Percentiles rank a stretch among this genome's conserved stretches.
phyloP scores from a whole-genome alignment of 805 yeast species.

The Ogataea polymorpha region DNA sequence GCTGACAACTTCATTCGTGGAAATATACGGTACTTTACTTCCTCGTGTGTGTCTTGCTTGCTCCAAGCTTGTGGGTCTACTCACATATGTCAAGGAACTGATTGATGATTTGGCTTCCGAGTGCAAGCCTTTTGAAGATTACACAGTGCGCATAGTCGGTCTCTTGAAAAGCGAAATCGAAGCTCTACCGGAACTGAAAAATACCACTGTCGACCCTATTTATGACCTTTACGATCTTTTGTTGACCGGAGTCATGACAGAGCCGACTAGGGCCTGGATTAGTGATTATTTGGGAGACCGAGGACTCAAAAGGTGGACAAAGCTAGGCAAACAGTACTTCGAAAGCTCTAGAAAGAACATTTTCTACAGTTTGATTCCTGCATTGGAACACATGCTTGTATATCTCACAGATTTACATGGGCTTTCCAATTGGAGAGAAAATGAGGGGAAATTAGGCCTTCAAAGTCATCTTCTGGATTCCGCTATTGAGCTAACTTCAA shows the following conservation, averaged over 20 bases:
- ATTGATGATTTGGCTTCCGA: slow-evolving; percentile 29
- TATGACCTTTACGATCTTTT: slow-evolving; percentile 46
- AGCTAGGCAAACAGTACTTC: slow-evolving; percentile 47
- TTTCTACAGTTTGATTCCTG: slow-evolving; percentile 49
- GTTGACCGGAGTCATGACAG: slow-evolving; percentile 53
- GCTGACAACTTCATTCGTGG: slow-evolving; percentile 28
- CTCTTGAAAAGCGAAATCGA: slow-evolving; percentile 36
- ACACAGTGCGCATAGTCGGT: slow-evolving; percentile 33
- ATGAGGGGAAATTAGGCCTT: slow-evolving; percentile 20
- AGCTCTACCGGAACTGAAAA: slow-evolving; percentile 13
- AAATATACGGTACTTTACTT: slow-evolving; percentile 27
- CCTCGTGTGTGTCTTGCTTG: slow-evolving; percentile 34
- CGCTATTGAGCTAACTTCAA: slow-evolving; percentile 20
- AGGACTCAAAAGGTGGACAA: slow-evolving; percentile 55
- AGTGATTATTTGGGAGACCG: slow-evolving; percentile 65
- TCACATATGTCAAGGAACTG: slow-evolving; percentile 35
- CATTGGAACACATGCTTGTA: slow-evolving; percentile 52
- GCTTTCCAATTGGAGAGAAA: slow-evolving; percentile 36
- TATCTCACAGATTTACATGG: slow-evolving; percentile 43
- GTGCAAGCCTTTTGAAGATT: slow-evolving; percentile 37
- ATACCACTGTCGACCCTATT: slow-evolving; percentile 28
- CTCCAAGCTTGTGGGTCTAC: slow-evolving; percentile 34
- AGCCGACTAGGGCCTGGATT: slow-evolving; percentile 53
- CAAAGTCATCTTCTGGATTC: slow-evolving; percentile 15
- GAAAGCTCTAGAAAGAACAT: slow-evolving; percentile 47